Conservation (phyloP, 2,329 filamentous ascomycete species). For the Aspergillus sp. region DNA sequence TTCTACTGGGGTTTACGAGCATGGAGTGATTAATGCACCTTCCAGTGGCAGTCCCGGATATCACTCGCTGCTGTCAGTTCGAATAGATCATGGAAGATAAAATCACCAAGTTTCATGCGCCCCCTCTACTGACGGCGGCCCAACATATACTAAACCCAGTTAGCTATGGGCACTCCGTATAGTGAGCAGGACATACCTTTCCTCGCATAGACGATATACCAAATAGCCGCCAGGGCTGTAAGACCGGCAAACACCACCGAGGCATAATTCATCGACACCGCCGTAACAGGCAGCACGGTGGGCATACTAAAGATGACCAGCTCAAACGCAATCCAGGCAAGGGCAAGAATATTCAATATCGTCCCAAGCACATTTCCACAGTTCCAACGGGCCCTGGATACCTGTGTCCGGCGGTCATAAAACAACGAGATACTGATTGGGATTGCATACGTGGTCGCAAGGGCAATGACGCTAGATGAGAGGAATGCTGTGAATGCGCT, state of each 20-base stretch:
- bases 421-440: conserved; percentile 55
- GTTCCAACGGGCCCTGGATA: conserved; percentile 51
- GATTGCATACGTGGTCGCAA: conserved; percentile 58
- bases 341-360: conserved; percentile 47
- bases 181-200: conserved; percentile 43
- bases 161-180: background rate
- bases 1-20: too few species aligned
- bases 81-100: too few species aligned
- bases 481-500: conserved; percentile 53
- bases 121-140: background rate
- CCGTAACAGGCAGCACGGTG: conserved; percentile 53
- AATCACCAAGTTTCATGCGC: background rate
- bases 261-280: conserved; percentile 58
- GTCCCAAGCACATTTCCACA: conserved; percentile 46
- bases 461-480: conserved; percentile 57
- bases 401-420: conserved; percentile 45
- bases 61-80: too few species aligned
- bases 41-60: too few species aligned
- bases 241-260: conserved; percentile 58
- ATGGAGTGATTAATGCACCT: too few species aligned
- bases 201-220: conserved; percentile 54
- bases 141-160: background rate
- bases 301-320: conserved; percentile 57
- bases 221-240: conserved; percentile 49
- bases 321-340: conserved; percentile 55